phyloP scores from a whole-genome alignment of 1,284 basidiomycete species.

The Hemileia vastatrix region DNA sequence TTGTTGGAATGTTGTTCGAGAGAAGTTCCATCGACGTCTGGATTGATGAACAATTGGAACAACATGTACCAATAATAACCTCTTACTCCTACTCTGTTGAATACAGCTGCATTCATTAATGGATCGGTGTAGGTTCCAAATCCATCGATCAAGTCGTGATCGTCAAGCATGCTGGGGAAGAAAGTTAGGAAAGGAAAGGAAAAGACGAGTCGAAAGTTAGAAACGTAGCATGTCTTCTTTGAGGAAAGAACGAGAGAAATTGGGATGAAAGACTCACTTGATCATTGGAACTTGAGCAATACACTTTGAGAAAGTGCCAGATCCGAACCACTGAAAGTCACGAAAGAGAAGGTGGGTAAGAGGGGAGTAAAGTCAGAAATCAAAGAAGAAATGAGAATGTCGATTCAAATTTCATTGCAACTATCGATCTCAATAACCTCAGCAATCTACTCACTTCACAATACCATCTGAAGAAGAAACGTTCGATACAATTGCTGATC shows the following conservation, averaged over 20 bases:
- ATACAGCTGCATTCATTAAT: neutral
- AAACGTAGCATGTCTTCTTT: too few species aligned
- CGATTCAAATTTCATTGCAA: too few species aligned
- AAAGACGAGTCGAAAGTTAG: too few species aligned
- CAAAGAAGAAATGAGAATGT: too few species aligned
- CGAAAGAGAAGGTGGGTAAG: too few species aligned
- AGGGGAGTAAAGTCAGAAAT: too few species aligned
- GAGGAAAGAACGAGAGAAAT: too few species aligned
- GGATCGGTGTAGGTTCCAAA: constrained; percentile 40
- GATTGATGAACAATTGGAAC: neutral
- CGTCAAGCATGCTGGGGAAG: constrained; percentile 36
- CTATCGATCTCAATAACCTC: too few species aligned
- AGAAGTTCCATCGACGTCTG: constrained; percentile 1
- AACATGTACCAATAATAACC: neutral
- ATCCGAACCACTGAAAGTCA: constrained; percentile 37
- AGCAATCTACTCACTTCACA: too few species aligned
- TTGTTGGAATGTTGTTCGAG: neutral
- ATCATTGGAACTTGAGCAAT: constrained; percentile 41
- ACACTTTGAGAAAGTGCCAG: constrained; percentile 34
- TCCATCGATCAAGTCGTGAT: constrained; percentile 43
- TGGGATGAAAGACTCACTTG: too few species aligned
- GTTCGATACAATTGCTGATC: constrained; percentile 34
- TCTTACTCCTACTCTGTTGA: neutral
- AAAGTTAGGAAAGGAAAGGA: too few species aligned
- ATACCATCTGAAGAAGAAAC: constrained; percentile 41